Conservation (phyloP, 1,139 yeast genomes). For the Pneumocystis jirovecii region DNA sequence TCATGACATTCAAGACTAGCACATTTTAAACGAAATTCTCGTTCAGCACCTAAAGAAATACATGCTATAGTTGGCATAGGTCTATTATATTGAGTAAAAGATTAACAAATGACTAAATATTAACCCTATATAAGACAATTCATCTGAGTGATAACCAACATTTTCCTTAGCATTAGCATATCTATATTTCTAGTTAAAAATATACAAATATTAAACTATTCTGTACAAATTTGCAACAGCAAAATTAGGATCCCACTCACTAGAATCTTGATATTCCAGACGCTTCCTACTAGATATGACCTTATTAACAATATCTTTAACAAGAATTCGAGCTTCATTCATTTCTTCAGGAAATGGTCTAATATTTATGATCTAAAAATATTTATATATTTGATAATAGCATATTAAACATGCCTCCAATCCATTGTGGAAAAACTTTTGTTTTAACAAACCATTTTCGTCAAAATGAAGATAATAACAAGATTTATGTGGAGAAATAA, state of each 20-base stretch:
- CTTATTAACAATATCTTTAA: constrained; percentile 33
- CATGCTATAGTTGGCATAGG: constrained; percentile 56
- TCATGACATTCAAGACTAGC: constrained; percentile 17
- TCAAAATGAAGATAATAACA: constrained; percentile 28
- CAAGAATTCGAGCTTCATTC: constrained; percentile 27
- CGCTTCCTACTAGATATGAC: constrained; percentile 23
- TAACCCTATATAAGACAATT: constrained; percentile 46
- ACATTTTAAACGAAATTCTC: constrained; percentile 36
- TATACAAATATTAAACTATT: neutral
- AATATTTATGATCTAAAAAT: constrained; percentile 14
- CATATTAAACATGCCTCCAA: neutral
- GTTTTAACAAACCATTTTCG: constrained; percentile 17
- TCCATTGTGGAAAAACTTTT: constrained; percentile 31
- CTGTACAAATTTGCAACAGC: constrained; percentile 37
- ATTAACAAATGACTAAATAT: neutral
- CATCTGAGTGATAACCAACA: constrained; percentile 62
- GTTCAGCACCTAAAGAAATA: constrained; percentile 47
- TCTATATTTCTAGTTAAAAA: neutral
- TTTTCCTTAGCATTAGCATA: constrained; percentile 36
- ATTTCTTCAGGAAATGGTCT: constrained; percentile 29
- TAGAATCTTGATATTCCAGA: constrained; percentile 24
- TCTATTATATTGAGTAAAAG: neutral
- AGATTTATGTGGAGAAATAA: constrained; percentile 39
- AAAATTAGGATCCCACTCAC: constrained; percentile 37
- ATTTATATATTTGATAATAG: neutral